Conservation (phyloP, 1,284 basidiomycete species). For the Mycena sp. region DNA sequence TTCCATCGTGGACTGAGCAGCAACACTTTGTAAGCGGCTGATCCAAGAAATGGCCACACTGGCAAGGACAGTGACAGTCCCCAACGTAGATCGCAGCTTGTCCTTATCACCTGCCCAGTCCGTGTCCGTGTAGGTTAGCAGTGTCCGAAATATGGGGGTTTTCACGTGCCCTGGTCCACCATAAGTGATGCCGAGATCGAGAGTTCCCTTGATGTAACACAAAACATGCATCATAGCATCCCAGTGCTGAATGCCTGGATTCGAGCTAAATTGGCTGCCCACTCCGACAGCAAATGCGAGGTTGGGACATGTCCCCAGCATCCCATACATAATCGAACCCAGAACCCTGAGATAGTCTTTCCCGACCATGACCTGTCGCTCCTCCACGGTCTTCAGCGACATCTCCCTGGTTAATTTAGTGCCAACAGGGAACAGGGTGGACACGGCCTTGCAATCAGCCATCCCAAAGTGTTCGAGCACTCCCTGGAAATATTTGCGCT, state of each 20-base stretch:
- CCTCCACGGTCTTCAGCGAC: background rate
- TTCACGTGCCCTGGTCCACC: constrained; percentile 35
- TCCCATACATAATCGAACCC: constrained; percentile 43
- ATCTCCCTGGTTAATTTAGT: too few relatives aligned
- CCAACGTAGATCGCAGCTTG: background rate
- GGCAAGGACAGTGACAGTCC: background rate
- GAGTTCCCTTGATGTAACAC: constrained; percentile 31
- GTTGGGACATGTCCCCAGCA: constrained; percentile 41
- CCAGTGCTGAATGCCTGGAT: constrained; percentile 43
- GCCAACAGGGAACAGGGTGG: constrained; percentile 3
- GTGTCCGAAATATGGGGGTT: background rate
- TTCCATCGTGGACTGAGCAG: too few relatives aligned
- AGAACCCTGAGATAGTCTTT: constrained; percentile 14
- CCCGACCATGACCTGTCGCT: background rate
- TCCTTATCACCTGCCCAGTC: too few relatives aligned
- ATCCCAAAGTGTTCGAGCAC: constrained; percentile 20
- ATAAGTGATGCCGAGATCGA: constrained; percentile 42
- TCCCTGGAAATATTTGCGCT: too few relatives aligned
- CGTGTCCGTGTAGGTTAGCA: background rate
- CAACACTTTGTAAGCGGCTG: background rate
- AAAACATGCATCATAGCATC: constrained; percentile 39
- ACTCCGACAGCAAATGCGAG: constrained; percentile 40
- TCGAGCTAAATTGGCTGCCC: constrained; percentile 35
- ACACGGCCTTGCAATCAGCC: background rate
- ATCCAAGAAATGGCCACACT: background rate